These are phyloP conservation scores for Apiospora malaysiana DNA, from an alignment of 2,329 filamentous ascomycete species.

Conservation along the genomic window DNA sequence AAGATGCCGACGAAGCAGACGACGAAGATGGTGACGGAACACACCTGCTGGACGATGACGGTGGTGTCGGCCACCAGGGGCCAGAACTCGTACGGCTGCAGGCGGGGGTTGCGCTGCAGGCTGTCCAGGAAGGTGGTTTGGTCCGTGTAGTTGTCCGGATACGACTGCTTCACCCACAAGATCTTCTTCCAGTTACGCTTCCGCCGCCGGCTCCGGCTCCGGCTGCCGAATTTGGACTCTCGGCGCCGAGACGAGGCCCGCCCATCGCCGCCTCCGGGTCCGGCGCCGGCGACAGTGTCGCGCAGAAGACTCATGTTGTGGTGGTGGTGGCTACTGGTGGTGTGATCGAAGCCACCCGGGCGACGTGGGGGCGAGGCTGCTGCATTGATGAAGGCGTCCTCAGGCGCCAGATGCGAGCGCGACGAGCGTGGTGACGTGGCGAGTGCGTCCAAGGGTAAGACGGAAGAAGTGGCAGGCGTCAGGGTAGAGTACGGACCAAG, in stretches of 20 bases:
- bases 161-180: slow-evolving; percentile 96
- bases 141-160: slow-evolving; percentile 99
- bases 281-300: slow-evolving; percentile 39
- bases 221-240: slow-evolving; percentile 57
- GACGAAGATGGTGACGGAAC: slow-evolving; percentile 91
- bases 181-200: slow-evolving; percentile 91
- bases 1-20: slow-evolving; percentile 93
- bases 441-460: slow-evolving; percentile 41
- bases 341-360: slow-evolving; percentile 46
- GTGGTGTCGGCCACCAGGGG: slow-evolving; percentile 93
- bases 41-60: slow-evolving; percentile 96
- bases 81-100: slow-evolving; percentile 98
- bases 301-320: slow-evolving; percentile 31
- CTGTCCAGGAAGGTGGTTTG: slow-evolving; percentile 96
- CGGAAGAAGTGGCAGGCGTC: slow-evolving; percentile 43
- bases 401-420: slow-evolving; percentile 76
- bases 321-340: slow-evolving; percentile 21
- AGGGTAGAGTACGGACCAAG: background rate
- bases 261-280: background rate
- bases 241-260: slow-evolving; percentile 35
- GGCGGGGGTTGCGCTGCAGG: slow-evolving; percentile 89
- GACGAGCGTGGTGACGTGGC: slow-evolving; percentile 51
- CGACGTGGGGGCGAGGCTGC: slow-evolving; percentile 65
- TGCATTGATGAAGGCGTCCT: slow-evolving; percentile 79
- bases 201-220: slow-evolving; percentile 70